Evolutionary conservation across 2,329 filamentous ascomycete species (phyloP), one percentile per base, ranked within the genome.

Genomic region (Colletotrichum tropicale): DNA sequence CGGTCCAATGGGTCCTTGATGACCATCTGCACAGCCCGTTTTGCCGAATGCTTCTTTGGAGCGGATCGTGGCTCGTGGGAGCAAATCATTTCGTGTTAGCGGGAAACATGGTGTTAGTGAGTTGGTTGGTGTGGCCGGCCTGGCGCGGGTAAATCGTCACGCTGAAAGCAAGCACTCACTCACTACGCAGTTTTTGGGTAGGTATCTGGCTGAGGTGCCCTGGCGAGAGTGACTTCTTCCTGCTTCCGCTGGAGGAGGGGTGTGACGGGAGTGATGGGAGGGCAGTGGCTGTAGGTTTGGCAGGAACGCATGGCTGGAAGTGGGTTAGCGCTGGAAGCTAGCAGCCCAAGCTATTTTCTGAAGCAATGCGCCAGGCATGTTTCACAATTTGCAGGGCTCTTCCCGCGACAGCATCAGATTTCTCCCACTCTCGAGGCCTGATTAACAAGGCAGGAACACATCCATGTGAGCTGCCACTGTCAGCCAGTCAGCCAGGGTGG

Each of bases 331-430:
- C 79, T 79, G 80, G 81, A 80, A 77, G 79, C 77, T 83, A 78
- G 80, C 79, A 81, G 81, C 81, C 70, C 64, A 79, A 81, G 84
- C 81, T 83, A 81, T 82, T 82, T 84, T 86, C 86, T 88, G 86
- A 88, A 83, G 87, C 86, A 87, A 74, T 86, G 86, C 86, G 81
- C 85, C 87, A 88, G 86, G 84, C 84, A 81, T 80, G 88, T 89
- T 89, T 89, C 88, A 88, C 77, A 80, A 84, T 85, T 81, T 84
- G 81, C 83, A 83, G 62, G 70, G 70, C 61, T 76, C 71, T 48
- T 75, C 69, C 74, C 62, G 74, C 74, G 71, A 71, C 74, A 66
- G 68, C 72, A 72, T 21, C n/a, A 21, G 43, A 48, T 48, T 48
- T 48, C 43, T 48, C 43, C 10, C 71, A 70, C 43, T 21, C 18